Evolutionary conservation across 1,284 basidiomycete genomes (phyloP).

Genomic region (Agaricales sp.): DNA sequence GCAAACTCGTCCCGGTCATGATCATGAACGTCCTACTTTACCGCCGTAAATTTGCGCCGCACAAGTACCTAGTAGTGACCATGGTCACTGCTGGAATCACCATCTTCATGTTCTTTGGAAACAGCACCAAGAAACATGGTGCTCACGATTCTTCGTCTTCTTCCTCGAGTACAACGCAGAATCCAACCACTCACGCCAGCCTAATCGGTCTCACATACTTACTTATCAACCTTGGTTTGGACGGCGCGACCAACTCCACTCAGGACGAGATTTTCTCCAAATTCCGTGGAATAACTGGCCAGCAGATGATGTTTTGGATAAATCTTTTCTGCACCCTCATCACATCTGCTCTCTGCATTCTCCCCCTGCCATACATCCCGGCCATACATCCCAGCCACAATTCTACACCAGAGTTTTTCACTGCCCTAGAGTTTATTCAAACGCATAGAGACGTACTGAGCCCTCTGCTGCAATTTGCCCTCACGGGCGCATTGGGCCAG

Average conservation of each 20-base stretch:
- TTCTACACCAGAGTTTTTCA: constrained; percentile 55
- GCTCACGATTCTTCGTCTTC: constrained; percentile 18
- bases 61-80: constrained; percentile 91
- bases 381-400: constrained; percentile 55
- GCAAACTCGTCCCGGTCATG: constrained; percentile 96
- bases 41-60: constrained; percentile 79
- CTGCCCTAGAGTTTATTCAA: constrained; percentile 67
- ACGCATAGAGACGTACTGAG: constrained; percentile 71
- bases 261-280: constrained; percentile 91
- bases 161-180: constrained; percentile 19
- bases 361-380: constrained; percentile 70
- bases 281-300: constrained; percentile 53
- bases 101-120: constrained; percentile 88
- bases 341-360: constrained; percentile 52
- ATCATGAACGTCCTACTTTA: constrained; percentile 91
- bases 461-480: constrained; percentile 79
- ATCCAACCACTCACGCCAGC: constrained; percentile 36
- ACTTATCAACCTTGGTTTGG: constrained; percentile 80
- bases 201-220: constrained; percentile 65
- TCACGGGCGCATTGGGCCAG: constrained; percentile 91
- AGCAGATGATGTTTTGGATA: constrained; percentile 99
- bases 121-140: constrained; percentile 38
- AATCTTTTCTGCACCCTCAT: constrained; percentile 75
- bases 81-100: constrained; percentile 92
- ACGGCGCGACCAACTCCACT: constrained; percentile 94